These are phyloP conservation scores for Medicago ruthenica DNA, from an alignment of 306 rosid genomes.

Conservation along the genomic window DNA sequence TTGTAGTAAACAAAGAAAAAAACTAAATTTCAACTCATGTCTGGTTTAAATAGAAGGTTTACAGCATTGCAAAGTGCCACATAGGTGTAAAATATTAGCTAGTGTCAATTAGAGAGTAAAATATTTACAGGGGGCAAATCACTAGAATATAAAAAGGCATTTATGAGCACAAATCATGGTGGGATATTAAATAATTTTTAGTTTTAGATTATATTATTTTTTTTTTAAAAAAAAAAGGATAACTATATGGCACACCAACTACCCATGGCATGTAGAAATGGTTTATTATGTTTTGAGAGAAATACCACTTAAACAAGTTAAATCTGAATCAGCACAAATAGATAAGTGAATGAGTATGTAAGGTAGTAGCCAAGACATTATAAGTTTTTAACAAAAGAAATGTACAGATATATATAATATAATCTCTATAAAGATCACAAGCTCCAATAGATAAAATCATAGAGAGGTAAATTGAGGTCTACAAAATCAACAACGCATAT, in stretches of 20 bases:
- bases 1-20: neutral
- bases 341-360: neutral
- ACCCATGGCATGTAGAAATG: neutral
- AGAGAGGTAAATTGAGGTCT: neutral
- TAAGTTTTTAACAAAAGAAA: neutral
- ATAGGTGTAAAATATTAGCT: conserved; percentile 6
- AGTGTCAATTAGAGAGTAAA: neutral
- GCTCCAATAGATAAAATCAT: neutral
- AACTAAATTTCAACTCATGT: conserved; percentile 4
- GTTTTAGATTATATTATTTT: neutral
- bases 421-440: neutral
- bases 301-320: neutral
- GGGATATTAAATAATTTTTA: too few species aligned
- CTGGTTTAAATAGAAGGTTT: conserved; percentile 25
- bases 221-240: neutral
- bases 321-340: neutral
- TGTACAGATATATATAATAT: neutral
- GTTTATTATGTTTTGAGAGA: neutral
- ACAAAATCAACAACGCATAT: neutral
- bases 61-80: conserved; percentile 21
- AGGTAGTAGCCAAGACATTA: neutral
- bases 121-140: neutral
- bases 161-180: too few species aligned
- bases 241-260: neutral
- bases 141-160: conserved; percentile 12